phyloP scores from a whole-genome alignment of 1,284 basidiomycete genomes.

The Sporisorium iseilematis-ciliati region DNA sequence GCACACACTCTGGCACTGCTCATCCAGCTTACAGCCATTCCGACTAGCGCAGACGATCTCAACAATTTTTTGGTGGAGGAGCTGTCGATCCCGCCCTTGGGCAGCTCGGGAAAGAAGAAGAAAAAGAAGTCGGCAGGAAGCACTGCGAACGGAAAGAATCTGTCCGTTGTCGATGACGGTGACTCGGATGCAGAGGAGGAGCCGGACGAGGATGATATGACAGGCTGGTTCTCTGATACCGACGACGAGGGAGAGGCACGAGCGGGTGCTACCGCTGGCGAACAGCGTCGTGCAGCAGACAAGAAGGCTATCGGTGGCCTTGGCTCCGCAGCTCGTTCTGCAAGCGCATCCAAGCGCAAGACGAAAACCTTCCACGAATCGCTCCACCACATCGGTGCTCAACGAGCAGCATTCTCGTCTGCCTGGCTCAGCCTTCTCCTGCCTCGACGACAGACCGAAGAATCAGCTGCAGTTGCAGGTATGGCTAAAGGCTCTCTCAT shows the following conservation, averaged over 20 bases:
- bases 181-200: slow-evolving; percentile 53
- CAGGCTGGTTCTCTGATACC: slow-evolving; percentile 70
- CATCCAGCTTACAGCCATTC: slow-evolving; percentile 84
- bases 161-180: slow-evolving; percentile 64
- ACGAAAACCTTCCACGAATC: slow-evolving; percentile 65
- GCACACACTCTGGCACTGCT: slow-evolving; percentile 82
- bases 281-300: slow-evolving; percentile 30
- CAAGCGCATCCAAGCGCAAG: slow-evolving; percentile 56
- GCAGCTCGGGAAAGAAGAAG: slow-evolving; percentile 26
- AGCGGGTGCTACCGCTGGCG: slow-evolving; percentile 47
- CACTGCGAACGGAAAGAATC: slow-evolving; percentile 38
- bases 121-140: slow-evolving; percentile 32
- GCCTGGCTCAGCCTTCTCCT: slow-evolving; percentile 82
- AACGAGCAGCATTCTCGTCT: slow-evolving; percentile 81
- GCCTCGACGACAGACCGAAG: slow-evolving; percentile 57
- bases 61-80: slow-evolving; percentile 81
- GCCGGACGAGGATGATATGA: slow-evolving; percentile 73
- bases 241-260: slow-evolving; percentile 65
- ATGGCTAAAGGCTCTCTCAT: slow-evolving; percentile 23
- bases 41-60: slow-evolving; percentile 79
- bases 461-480: slow-evolving; percentile 18
- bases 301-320: slow-evolving; percentile 36
- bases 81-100: slow-evolving; percentile 70
- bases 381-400: slow-evolving; percentile 79
- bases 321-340: slow-evolving; percentile 30